Evolutionary conservation across 371 early-diverging fungal genomes (phyloP).

Genomic region (Mucor piriformis): DNA sequence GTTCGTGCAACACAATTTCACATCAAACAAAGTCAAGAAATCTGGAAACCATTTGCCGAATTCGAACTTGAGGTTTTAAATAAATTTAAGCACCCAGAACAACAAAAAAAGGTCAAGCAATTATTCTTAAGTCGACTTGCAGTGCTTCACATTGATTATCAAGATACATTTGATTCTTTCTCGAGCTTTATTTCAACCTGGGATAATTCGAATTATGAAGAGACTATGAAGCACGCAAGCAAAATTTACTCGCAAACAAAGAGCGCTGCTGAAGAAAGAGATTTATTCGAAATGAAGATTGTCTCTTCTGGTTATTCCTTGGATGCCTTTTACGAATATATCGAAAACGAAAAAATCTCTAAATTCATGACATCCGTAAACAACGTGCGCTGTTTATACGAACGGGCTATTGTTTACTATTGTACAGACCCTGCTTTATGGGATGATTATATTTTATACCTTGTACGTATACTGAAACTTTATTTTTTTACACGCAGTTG

Average conservation of each 20-base stretch:
- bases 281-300: constrained; percentile 59
- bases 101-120: constrained; percentile 6
- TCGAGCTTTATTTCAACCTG: constrained; percentile 65
- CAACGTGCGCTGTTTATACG: constrained; percentile 58
- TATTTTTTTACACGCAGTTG: background rate
- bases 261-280: constrained; percentile 47
- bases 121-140: constrained; percentile 46
- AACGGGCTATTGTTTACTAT: constrained; percentile 61
- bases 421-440: constrained; percentile 64
- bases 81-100: constrained; percentile 16
- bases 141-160: constrained; percentile 55
- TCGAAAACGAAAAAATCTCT: constrained; percentile 46
- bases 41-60: constrained; percentile 59
- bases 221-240: constrained; percentile 59
- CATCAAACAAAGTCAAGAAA: constrained; percentile 57
- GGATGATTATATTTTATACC: constrained; percentile 70
- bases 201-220: constrained; percentile 61
- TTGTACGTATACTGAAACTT: constrained; percentile 47
- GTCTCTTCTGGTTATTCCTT: constrained; percentile 35
- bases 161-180: constrained; percentile 67
- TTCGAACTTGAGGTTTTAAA: constrained; percentile 49
- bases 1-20: constrained; percentile 49
- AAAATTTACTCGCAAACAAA: constrained; percentile 51
- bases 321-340: constrained; percentile 52
- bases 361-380: constrained; percentile 32